A percentile compares a stretch with the other conserved stretches of the same genome.
Conservation (phyloP, 345 rosid species). For the Syzygium aromaticum region DNA sequence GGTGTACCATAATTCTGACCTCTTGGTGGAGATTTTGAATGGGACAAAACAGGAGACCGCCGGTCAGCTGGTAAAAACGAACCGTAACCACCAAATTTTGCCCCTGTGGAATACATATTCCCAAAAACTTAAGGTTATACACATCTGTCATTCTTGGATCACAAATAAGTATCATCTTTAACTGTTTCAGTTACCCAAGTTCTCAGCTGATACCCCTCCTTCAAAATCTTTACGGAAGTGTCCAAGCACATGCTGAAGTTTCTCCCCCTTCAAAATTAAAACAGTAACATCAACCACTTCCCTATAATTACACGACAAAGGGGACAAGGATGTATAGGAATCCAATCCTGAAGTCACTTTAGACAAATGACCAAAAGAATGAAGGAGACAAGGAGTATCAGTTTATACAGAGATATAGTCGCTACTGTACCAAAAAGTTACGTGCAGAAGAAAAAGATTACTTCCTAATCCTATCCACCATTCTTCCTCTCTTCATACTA, state of each 20-base stretch:
- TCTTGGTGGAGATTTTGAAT: conserved; percentile 46
- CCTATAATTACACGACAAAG: background rate
- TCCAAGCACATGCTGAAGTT: conserved; percentile 82
- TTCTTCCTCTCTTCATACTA: background rate
- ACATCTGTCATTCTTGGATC: conserved; percentile 11
- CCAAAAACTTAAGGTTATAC: conserved; percentile 14
- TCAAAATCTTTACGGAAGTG: conserved; percentile 96
- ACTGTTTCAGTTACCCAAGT: conserved; percentile 62
- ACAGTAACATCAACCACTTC: background rate
- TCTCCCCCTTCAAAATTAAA: conserved; percentile 64
- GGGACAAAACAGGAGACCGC: conserved; percentile 67
- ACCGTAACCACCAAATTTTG: conserved; percentile 96
- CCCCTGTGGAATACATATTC: conserved; percentile 45
- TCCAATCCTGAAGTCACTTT: background rate
- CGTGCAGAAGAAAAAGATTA: background rate
- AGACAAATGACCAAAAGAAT: background rate
- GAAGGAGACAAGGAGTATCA: background rate
- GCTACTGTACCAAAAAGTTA: background rate
- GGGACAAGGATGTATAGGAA: background rate
- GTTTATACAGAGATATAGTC: background rate
- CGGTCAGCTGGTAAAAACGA: conserved; percentile 79
- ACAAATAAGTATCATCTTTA: conserved; percentile 10
- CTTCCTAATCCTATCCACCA: background rate
- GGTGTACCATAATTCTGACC: conserved; percentile 34
- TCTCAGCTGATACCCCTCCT: conserved; percentile 93